Percentiles rank a stretch among this genome's conserved stretches.
Conservation (phyloP, 352 stramenopile species). For the Pythium phragmiticola region DNA sequence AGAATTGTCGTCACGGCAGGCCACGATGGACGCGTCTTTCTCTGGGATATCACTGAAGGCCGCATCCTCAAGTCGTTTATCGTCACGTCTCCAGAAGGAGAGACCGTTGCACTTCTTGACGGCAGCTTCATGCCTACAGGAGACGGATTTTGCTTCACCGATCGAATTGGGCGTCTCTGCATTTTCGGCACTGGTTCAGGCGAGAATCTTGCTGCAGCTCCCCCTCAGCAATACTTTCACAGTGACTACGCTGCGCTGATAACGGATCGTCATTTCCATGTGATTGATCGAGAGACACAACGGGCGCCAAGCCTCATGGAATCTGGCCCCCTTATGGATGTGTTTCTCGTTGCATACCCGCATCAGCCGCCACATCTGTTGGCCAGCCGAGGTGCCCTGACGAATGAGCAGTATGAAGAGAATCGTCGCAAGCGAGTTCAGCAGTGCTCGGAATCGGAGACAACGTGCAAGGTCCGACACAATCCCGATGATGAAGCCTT, state of each 20-base stretch:
- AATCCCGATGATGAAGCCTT: conserved; percentile 39
- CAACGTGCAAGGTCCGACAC: conserved; percentile 57
- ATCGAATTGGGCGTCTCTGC: conserved; percentile 47
- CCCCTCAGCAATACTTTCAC: conserved; percentile 79
- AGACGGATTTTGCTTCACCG: conserved; percentile 48
- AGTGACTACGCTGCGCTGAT: conserved; percentile 90
- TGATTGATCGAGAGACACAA: conserved; percentile 87
- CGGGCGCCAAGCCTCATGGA: conserved; percentile 85
- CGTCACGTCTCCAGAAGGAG: conserved; percentile 32
- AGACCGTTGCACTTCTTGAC: conserved; percentile 44
- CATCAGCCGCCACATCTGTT: conserved; percentile 72
- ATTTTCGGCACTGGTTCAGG: conserved; percentile 54
- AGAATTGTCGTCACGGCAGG: conserved; percentile 51
- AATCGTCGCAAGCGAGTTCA: conserved; percentile 63
- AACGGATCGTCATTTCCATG: conserved; percentile 87
- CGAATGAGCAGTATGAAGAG: conserved; percentile 48
- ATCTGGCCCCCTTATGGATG: conserved; percentile 70
- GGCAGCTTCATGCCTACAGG: conserved; percentile 40
- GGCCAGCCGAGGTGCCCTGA: conserved; percentile 31
- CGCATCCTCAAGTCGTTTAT: conserved; percentile 34
- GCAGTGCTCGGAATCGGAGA: conserved; percentile 68
- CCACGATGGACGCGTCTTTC: conserved; percentile 52
- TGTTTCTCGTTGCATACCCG: conserved; percentile 69
- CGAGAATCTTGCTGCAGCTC: conserved; percentile 30
- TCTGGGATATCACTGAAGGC: conserved; percentile 56